phyloP scores from a whole-genome alignment of 1,139 yeast species.

The Pichia sp. region DNA sequence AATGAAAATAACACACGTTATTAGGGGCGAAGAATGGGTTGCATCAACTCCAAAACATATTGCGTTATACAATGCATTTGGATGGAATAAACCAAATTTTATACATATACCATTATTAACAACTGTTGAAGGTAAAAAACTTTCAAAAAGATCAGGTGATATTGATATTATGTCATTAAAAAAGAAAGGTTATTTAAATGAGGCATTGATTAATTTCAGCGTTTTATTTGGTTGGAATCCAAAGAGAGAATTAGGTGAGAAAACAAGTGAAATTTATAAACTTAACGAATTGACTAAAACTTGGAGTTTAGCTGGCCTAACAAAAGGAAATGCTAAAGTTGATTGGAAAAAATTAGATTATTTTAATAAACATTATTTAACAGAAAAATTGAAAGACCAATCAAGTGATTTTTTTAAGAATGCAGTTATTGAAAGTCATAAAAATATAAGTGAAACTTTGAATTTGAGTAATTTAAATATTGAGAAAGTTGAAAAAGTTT shows the following conservation, averaged over 20 bases:
- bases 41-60: conserved; percentile 94
- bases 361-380: conserved; percentile 68
- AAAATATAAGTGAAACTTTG: conserved; percentile 20
- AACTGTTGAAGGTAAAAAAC: conserved; percentile 65
- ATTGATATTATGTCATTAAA: conserved; percentile 58
- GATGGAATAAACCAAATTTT: conserved; percentile 77
- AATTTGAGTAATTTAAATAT: conserved; percentile 25
- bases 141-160: conserved; percentile 84
- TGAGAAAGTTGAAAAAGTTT: conserved; percentile 29
- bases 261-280: conserved; percentile 54
- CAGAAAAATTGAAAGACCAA: conserved; percentile 30
- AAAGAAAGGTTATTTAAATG: conserved; percentile 67
- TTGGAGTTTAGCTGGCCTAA: conserved; percentile 57
- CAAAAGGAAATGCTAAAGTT: conserved; percentile 92
- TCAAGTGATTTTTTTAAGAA: conserved; percentile 32
- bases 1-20: conserved; percentile 89
- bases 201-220: conserved; percentile 79
- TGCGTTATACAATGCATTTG: conserved; percentile 79
- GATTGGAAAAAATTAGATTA: conserved; percentile 65
- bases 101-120: conserved; percentile 90
- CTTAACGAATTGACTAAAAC: conserved; percentile 45
- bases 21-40: conserved; percentile 97
- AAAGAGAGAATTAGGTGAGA: conserved; percentile 48
- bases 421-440: conserved; percentile 31
- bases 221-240: conserved; percentile 97